Evolutionary conservation across 345 rosid genomes (phyloP).

Genomic region (Eucalyptus pumila): DNA sequence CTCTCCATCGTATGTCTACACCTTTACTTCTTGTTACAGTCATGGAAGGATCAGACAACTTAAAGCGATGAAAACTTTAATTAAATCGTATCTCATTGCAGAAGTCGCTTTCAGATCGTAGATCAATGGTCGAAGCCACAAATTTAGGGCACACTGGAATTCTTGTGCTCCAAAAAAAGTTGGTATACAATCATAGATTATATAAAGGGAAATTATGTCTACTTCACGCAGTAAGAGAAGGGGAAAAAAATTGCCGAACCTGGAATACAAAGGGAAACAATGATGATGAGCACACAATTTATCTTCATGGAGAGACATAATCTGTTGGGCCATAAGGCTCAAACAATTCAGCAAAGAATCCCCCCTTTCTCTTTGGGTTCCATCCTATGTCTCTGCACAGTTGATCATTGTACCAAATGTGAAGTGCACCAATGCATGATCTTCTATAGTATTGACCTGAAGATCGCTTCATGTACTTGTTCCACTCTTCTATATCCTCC

Average conservation of each 20-base stretch:
- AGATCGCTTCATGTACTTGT: conserved; percentile 9
- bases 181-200: neutral
- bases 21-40: neutral
- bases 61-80: neutral
- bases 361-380: conserved; percentile 22
- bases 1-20: neutral
- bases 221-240: neutral
- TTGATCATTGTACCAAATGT: conserved; percentile 30
- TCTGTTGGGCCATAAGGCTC: conserved; percentile 28
- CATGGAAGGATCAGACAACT: neutral
- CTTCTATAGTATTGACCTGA: conserved; percentile 5
- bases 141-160: neutral
- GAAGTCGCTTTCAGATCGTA: neutral
- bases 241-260: neutral
- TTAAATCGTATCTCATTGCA: neutral
- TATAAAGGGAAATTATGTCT: neutral
- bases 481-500: conserved; percentile 8
- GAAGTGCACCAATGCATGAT: conserved; percentile 14
- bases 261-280: neutral
- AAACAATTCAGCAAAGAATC: conserved; percentile 15
- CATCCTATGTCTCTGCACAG: conserved; percentile 27
- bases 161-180: neutral
- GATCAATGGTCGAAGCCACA: neutral
- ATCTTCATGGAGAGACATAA: conserved; percentile 7
- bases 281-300: neutral